A percentile compares a stretch with the other conserved stretches of the same genome.
These are phyloP conservation scores for Marasmius sp. DNA, from an alignment of 1,284 basidiomycete species.

Conservation along the genomic window DNA sequence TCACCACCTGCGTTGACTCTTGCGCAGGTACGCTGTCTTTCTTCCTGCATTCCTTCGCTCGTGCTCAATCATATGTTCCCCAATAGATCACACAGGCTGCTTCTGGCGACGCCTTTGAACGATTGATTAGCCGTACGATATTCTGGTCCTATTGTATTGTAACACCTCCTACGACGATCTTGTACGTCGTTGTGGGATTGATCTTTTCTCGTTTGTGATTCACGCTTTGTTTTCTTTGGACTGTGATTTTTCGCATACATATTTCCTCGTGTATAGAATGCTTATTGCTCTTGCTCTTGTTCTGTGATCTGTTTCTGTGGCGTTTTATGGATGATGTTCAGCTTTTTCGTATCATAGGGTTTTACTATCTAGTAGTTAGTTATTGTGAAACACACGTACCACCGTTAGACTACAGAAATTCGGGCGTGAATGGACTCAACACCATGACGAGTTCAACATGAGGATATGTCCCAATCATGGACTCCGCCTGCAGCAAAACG, in stretches of 20 bases:
- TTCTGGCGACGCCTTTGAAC: constrained; percentile 87
- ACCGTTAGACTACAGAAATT: too few species aligned
- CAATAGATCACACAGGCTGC: constrained; percentile 83
- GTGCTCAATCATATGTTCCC: constrained; percentile 8
- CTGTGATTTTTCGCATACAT: too few species aligned
- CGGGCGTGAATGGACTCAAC: too few species aligned
- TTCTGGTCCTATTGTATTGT: constrained; percentile 84
- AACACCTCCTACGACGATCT: constrained; percentile 78
- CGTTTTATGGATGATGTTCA: too few species aligned
- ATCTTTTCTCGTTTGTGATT: constrained; percentile 49
- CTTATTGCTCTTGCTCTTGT: too few species aligned
- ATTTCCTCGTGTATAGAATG: not conserved
- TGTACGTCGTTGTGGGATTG: constrained; percentile 75
- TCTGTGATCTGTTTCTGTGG: too few species aligned
- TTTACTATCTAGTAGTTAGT: too few species aligned
- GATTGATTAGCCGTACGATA: constrained; percentile 81
- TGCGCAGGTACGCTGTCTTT: constrained; percentile 55
- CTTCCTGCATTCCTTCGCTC: not conserved
- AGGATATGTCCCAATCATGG: too few species aligned
- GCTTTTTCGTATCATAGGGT: too few species aligned
- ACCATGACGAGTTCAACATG: too few species aligned
- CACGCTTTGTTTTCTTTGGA: not conserved
- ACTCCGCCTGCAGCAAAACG: too few species aligned
- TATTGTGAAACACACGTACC: too few species aligned
- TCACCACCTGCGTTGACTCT: constrained; percentile 83